Evolutionary conservation across 768 basidiomycete genomes (phyloP).

Genomic region (Suillus americanus): DNA sequence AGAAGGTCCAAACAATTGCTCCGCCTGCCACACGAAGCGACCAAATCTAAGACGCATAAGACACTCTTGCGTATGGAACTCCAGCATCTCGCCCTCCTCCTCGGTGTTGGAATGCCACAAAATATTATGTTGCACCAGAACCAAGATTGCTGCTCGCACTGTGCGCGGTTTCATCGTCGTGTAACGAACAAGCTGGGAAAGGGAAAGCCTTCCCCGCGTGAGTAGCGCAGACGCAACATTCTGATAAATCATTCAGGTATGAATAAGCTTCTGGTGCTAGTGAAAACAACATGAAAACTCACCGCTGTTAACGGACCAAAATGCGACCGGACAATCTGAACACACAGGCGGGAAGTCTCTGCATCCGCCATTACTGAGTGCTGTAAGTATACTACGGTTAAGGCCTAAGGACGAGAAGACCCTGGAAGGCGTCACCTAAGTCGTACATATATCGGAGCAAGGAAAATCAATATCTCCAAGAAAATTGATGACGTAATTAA

Average conservation of each 20-base stretch:
- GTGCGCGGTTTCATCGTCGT: constrained; percentile 66
- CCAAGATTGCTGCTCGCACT: constrained; percentile 68
- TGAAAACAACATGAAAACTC: constrained; percentile 23
- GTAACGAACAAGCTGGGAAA: constrained; percentile 66
- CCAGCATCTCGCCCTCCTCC: constrained; percentile 73
- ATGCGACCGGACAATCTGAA: constrained; percentile 60
- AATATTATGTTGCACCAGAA: constrained; percentile 89
- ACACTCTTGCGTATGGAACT: constrained; percentile 84
- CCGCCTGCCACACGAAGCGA: constrained; percentile 73
- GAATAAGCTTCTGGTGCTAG: neutral
- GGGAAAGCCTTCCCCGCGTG: constrained; percentile 79
- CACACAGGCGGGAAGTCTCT: constrained; percentile 59
- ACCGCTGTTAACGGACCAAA: constrained; percentile 70
- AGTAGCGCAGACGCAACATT: constrained; percentile 72
- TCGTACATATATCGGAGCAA: neutral
- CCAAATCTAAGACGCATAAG: constrained; percentile 82
- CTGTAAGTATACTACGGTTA: neutral
- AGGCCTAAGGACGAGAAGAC: neutral
- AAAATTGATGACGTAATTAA: neutral
- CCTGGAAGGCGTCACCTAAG: neutral
- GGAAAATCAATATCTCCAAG: neutral
- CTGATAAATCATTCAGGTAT: constrained; percentile 38
- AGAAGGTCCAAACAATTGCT: constrained; percentile 64
- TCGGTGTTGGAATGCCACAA: constrained; percentile 80
- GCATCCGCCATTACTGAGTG: constrained; percentile 55